Evolutionary conservation across 257 asterid genomes (phyloP).

Genomic region (Nicotiana tomentosiformis): DNA sequence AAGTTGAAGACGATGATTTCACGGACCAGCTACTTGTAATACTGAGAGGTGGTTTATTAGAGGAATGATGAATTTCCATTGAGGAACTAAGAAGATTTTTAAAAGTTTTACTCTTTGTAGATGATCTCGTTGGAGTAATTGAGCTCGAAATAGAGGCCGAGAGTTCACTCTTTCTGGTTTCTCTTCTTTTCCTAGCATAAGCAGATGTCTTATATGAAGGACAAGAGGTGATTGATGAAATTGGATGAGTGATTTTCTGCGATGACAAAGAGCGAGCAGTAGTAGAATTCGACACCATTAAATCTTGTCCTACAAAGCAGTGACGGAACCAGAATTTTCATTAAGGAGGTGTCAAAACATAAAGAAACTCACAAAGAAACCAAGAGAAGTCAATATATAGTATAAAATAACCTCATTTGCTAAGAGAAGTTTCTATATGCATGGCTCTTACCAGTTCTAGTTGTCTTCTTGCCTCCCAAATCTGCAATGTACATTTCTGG

Average conservation of each 20-base stretch:
- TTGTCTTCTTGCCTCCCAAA: conserved; percentile 4
- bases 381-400: too few species aligned
- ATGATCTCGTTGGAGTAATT: conserved; percentile 14
- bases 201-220: conserved; percentile 13
- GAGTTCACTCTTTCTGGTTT: conserved; percentile 18
- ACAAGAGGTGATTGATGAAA: background rate
- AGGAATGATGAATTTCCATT: conserved; percentile 3
- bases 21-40: background rate
- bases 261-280: background rate
- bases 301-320: conserved; percentile 22
- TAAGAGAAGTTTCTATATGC: background rate
- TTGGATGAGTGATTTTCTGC: background rate
- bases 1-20: background rate
- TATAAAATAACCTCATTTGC: background rate
- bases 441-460: conserved; percentile 23
- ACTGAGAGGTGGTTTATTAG: conserved; percentile 11
- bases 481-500: conserved; percentile 2
- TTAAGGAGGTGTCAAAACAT: too few species aligned
- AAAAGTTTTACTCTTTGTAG: conserved; percentile 13
- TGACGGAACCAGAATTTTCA: too few species aligned
- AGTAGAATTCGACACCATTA: background rate
- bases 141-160: conserved; percentile 12
- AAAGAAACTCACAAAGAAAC: too few species aligned
- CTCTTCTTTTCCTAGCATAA: conserved; percentile 17
- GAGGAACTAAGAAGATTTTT: conserved; percentile 16